phyloP scores from a whole-genome alignment of 2,329 filamentous ascomycete genomes.

The Aureobasidium sp. region DNA sequence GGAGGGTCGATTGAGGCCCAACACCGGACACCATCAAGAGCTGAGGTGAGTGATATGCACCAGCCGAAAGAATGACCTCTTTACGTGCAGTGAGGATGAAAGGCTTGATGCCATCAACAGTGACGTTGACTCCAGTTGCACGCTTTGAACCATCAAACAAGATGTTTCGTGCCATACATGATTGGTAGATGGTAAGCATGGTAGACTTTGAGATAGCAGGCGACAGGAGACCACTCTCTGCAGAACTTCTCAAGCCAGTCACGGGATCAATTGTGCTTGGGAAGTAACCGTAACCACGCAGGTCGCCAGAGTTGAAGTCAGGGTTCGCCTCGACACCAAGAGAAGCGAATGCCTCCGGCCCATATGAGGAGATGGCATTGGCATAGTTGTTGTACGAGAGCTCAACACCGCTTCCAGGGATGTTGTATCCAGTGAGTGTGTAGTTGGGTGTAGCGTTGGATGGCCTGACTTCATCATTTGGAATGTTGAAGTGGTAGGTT shows the following conservation, averaged over 20 bases:
- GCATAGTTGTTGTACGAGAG: conserved; percentile 29
- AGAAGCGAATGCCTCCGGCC: conserved; percentile 22
- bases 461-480: conserved; percentile 15
- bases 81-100: conserved; percentile 33
- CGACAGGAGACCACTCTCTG: conserved; percentile 25
- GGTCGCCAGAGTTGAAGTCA: conserved; percentile 24
- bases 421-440: conserved; percentile 18
- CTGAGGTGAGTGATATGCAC: conserved; percentile 27
- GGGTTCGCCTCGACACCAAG: conserved; percentile 26
- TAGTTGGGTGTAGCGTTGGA: conserved; percentile 17
- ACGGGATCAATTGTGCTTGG: conserved; percentile 29
- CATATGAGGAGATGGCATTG: conserved; percentile 26
- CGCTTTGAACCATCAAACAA: conserved; percentile 27
- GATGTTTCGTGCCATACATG: conserved; percentile 29
- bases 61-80: conserved; percentile 28
- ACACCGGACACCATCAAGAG: conserved; percentile 28
- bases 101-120: conserved; percentile 22
- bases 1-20: conserved; percentile 32
- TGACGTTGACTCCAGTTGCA: conserved; percentile 23
- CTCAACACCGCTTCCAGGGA: conserved; percentile 27
- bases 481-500: conserved; percentile 20
- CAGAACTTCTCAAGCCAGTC: conserved; percentile 23
- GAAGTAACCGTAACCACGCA: conserved; percentile 22
- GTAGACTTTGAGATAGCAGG: conserved; percentile 4
- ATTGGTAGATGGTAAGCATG: neutral